Percentiles rank a stretch among this genome's conserved stretches.
These are phyloP conservation scores for Erodium texanum DNA, from an alignment of 441 rosid species.

Conservation along the genomic window DNA sequence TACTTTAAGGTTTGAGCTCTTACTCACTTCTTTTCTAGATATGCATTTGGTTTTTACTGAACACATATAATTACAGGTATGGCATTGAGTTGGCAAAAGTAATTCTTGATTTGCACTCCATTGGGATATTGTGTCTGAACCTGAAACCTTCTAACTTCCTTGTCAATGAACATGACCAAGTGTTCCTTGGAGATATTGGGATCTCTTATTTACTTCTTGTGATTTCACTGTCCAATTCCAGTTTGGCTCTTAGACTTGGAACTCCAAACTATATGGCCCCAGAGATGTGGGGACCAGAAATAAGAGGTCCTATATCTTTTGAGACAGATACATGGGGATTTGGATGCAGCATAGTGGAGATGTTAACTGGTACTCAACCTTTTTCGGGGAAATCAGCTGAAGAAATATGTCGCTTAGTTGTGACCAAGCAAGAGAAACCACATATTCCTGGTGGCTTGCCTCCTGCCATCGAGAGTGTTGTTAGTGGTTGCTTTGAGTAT, in stretches of 20 bases:
- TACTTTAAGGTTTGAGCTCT: conserved; percentile 44
- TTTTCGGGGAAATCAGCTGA: conserved; percentile 58
- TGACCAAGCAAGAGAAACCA: conserved; percentile 60
- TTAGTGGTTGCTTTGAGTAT: conserved; percentile 70
- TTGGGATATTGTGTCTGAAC: conserved; percentile 58
- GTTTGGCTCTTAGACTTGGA: conserved; percentile 58
- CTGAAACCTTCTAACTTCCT: conserved; percentile 72
- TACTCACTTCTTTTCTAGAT: conserved; percentile 13
- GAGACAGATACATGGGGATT: conserved; percentile 96
- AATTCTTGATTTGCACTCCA: conserved; percentile 52
- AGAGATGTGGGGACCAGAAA: conserved; percentile 86
- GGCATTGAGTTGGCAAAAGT: conserved; percentile 54
- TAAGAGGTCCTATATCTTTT: conserved; percentile 69
- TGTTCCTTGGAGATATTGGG: conserved; percentile 67
- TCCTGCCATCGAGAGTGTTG: conserved; percentile 53
- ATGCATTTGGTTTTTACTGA: too few relatives aligned
- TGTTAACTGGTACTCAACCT: conserved; percentile 74
- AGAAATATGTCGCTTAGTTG: conserved; percentile 61
- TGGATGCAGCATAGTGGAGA: conserved; percentile 79
- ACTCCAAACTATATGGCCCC: conserved; percentile 96
- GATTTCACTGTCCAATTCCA: conserved; percentile 52
- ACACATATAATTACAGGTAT: conserved; percentile 39
- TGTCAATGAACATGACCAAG: conserved; percentile 55
- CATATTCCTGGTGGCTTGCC: conserved; percentile 63
- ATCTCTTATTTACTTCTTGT: conserved; percentile 62